Evolutionary conservation across 2,329 filamentous ascomycete species (phyloP).

Genomic region (Epichloe glyceriae): DNA sequence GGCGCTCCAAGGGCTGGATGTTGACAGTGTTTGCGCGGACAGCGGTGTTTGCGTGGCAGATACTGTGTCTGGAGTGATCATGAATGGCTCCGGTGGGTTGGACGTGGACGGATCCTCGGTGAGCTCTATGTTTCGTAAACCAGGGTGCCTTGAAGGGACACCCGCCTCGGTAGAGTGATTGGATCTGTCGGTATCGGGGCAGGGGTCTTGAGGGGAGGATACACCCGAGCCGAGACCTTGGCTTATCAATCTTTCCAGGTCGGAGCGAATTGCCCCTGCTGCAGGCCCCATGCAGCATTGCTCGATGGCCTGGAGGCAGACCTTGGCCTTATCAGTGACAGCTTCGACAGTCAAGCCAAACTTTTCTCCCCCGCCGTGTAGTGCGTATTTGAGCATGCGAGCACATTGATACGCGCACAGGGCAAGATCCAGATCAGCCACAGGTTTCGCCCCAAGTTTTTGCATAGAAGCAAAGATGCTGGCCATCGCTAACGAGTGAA

Average conservation of each 20-base stretch:
- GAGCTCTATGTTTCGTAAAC: constrained; percentile 14
- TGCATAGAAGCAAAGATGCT: constrained; percentile 41
- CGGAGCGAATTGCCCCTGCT: constrained; percentile 31
- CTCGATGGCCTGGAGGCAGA: constrained; percentile 37
- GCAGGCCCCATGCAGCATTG: constrained; percentile 39
- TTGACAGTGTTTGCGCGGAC: neutral
- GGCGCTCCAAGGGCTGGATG: neutral
- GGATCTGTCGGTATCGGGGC: neutral
- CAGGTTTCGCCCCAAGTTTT: constrained; percentile 36
- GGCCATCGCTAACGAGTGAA: constrained; percentile 41
- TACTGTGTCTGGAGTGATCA: neutral
- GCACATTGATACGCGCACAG: constrained; percentile 43
- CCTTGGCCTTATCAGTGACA: constrained; percentile 35
- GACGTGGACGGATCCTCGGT: constrained; percentile 15
- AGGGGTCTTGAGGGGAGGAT: constrained; percentile 8
- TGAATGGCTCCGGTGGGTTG: neutral
- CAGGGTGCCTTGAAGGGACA: constrained; percentile 1
- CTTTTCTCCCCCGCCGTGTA: constrained; percentile 31
- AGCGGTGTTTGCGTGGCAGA: neutral
- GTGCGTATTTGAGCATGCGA: constrained; percentile 37
- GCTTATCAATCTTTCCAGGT: constrained; percentile 38
- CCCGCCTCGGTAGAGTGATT: constrained; percentile 6
- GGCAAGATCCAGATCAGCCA: constrained; percentile 42
- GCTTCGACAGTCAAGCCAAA: constrained; percentile 31
- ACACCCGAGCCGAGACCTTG: constrained; percentile 24